A percentile compares a stretch with the other conserved stretches of the same genome.
Evolutionary conservation across 1,139 yeast genomes (phyloP).

Genomic region (Geotrichum reessii): DNA sequence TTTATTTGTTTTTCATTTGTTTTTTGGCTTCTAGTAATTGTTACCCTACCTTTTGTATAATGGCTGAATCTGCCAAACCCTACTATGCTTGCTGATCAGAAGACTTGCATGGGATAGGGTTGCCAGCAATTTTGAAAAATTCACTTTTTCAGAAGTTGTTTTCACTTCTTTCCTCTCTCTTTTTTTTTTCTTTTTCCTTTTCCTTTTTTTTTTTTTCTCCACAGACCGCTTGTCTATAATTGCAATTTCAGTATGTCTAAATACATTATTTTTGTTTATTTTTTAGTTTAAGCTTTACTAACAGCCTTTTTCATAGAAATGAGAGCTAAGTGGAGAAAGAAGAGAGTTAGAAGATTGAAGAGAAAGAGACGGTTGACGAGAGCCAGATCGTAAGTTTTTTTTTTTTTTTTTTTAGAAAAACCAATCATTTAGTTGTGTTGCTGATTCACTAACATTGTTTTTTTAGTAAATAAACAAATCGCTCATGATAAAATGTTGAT

Average conservation of each 20-base stretch:
- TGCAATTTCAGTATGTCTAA: slow-evolving; percentile 6
- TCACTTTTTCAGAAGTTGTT: neutral
- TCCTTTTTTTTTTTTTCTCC: slow-evolving; percentile 11
- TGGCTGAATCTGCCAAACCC: neutral
- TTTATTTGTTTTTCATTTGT: too few species aligned
- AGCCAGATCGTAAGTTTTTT: slow-evolving; percentile 59
- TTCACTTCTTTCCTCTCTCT: neutral
- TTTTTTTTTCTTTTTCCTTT: neutral
- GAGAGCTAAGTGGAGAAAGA: slow-evolving; percentile 76
- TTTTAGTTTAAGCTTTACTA: neutral
- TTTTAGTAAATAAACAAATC: slow-evolving; percentile 18
- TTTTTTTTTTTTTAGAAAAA: neutral
- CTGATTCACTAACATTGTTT: neutral
- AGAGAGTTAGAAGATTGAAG: slow-evolving; percentile 99
- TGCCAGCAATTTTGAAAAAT: slow-evolving; percentile 2
- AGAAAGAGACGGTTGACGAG: slow-evolving; percentile 99
- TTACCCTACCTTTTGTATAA: neutral
- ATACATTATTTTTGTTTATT: neutral
- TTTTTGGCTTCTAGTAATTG: neutral
- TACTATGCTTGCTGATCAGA: neutral
- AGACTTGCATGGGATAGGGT: neutral
- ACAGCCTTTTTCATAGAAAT: slow-evolving; percentile 20
- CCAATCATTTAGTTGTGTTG: neutral
- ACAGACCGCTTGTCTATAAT: slow-evolving; percentile 8
- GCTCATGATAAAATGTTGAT: neutral